Conservation (phyloP, 2,329 filamentous ascomycete genomes). For the Epichloe coenophiala region DNA sequence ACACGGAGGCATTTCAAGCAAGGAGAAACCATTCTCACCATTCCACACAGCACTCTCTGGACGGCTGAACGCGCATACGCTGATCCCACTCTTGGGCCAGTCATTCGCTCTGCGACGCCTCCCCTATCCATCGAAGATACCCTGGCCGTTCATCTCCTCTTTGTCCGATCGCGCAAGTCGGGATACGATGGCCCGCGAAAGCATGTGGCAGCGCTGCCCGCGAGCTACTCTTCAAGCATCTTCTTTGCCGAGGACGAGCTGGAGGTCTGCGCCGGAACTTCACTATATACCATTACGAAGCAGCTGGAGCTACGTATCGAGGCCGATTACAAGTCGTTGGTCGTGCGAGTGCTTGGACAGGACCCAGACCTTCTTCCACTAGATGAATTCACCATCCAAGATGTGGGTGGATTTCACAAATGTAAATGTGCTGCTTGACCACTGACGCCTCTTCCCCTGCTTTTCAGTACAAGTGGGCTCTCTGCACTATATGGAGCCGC, state of each 20-base stretch:
- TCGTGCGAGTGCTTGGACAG: slow-evolving; percentile 14
- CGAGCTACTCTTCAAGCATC: slow-evolving; percentile 20
- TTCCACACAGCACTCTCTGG: slow-evolving; percentile 17
- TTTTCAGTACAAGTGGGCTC: slow-evolving; percentile 23
- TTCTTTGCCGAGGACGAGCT: slow-evolving; percentile 21
- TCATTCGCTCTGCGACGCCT: slow-evolving; percentile 16
- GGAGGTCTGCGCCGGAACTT: slow-evolving; percentile 19
- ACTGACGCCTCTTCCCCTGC: slow-evolving; percentile 3
- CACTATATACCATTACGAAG: slow-evolving; percentile 19
- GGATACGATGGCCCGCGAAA: slow-evolving; percentile 16
- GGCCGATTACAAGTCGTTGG: slow-evolving; percentile 17
- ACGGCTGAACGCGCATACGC: slow-evolving; percentile 19
- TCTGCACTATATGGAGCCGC: slow-evolving; percentile 16
- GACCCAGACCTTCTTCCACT: slow-evolving; percentile 20
- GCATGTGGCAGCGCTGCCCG: slow-evolving; percentile 18
- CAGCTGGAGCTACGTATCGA: slow-evolving; percentile 16
- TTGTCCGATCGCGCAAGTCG: slow-evolving; percentile 19
- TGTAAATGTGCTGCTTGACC: slow-evolving; percentile 4
- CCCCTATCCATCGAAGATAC: slow-evolving; percentile 21
- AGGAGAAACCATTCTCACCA: slow-evolving; percentile 21
- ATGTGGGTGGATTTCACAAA: slow-evolving; percentile 13
- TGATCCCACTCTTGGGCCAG: slow-evolving; percentile 18
- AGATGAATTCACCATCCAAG: slow-evolving; percentile 18
- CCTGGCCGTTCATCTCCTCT: slow-evolving; percentile 20
- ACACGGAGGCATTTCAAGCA: slow-evolving; percentile 16